Evolutionary conservation across 768 basidiomycete genomes (phyloP).

Genomic region (Lactarius indigo): DNA sequence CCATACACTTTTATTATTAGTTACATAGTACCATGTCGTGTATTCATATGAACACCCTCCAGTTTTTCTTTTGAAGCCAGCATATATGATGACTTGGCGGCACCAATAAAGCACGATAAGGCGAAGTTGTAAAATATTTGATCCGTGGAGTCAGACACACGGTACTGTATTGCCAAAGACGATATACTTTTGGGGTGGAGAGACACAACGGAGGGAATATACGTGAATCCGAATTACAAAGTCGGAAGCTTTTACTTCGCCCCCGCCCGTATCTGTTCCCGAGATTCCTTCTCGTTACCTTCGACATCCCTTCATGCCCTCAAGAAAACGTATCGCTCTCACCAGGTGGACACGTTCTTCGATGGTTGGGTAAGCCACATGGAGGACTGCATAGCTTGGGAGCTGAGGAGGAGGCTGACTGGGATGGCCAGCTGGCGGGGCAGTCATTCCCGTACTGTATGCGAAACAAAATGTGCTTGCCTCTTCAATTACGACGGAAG

Average conservation of each 20-base stretch:
- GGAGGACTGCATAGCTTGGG: not conserved
- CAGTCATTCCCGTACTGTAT: no score
- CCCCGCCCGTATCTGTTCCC: not conserved
- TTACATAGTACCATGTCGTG: not conserved
- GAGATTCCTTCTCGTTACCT: not conserved
- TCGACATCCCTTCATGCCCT: not conserved
- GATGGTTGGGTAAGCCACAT: not conserved
- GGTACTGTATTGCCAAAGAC: not conserved
- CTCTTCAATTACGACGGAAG: no score
- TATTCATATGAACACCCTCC: not conserved
- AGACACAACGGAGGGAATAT: not conserved
- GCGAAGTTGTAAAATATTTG: conserved; percentile 1
- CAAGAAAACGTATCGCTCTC: not conserved
- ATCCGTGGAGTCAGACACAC: no score
- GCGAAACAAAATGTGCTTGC: no score
- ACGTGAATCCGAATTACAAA: no score
- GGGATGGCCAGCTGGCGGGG: no score
- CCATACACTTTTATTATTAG: not conserved
- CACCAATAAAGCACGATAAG: not conserved
- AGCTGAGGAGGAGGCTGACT: not conserved
- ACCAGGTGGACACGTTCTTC: no score
- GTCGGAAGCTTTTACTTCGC: not conserved
- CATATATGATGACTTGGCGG: not conserved
- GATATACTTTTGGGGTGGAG: not conserved
- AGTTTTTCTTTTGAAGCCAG: no score